Conservation (phyloP, 2,329 filamentous ascomycete genomes). For the Ceratocystis lukuohia region DNA sequence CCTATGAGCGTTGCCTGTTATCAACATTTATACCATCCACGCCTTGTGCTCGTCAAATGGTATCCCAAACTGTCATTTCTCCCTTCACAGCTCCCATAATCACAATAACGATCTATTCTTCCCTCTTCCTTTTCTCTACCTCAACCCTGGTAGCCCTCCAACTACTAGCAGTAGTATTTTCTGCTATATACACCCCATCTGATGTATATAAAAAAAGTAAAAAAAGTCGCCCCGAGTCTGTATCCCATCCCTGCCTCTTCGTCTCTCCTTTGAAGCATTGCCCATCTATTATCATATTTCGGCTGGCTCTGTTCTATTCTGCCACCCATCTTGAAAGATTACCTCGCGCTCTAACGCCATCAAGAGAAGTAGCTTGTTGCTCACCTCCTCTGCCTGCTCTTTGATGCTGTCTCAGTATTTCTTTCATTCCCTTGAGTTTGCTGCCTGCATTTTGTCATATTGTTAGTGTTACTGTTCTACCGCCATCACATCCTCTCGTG, state of each 20-base stretch:
- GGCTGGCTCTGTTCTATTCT: background rate
- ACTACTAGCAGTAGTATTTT: background rate
- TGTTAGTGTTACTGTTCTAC: background rate
- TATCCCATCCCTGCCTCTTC: background rate
- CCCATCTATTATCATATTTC: background rate
- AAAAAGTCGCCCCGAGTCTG: background rate
- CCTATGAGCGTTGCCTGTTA: background rate
- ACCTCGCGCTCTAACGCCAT: background rate
- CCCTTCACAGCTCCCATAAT: background rate
- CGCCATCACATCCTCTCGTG: background rate
- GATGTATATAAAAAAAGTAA: background rate
- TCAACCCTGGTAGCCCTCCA: background rate
- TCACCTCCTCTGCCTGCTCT: background rate
- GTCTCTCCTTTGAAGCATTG: background rate
- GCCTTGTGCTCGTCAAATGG: background rate
- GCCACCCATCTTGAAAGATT: background rate
- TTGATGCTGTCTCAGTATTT: background rate
- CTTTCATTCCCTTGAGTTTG: background rate
- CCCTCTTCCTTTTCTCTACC: background rate
- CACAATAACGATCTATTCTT: background rate
- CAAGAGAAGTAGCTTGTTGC: background rate
- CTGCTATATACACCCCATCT: background rate
- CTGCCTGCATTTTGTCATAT: background rate
- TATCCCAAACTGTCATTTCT: background rate
- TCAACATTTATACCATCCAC: background rate